Evolutionary conservation across 331 rosid species (phyloP).

Genomic region (Acacia pycnantha): DNA sequence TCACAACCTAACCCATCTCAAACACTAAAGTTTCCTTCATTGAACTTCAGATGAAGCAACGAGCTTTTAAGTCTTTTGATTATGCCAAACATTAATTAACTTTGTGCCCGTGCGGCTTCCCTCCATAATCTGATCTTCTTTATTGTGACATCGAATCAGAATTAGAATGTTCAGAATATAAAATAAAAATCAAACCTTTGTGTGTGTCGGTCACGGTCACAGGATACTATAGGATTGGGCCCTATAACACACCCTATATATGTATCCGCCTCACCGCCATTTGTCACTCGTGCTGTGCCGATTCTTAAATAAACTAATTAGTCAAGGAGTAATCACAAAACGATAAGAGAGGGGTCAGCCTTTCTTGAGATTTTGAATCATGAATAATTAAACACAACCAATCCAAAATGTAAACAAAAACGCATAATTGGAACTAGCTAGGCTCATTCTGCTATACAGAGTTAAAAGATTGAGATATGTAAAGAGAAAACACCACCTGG

Average conservation of each 20-base stretch:
- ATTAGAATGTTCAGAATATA: neutral
- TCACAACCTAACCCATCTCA: too few species aligned
- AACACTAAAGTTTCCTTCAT: too few species aligned
- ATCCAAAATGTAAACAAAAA: conserved; percentile 5
- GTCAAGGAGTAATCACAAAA: conserved; percentile 32
- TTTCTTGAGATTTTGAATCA: conserved; percentile 25
- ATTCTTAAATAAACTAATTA: neutral
- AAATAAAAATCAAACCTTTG: neutral
- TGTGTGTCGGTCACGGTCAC: neutral
- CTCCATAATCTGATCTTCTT: neutral
- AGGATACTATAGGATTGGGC: neutral
- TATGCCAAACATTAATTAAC: too few species aligned
- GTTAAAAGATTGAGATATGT: neutral
- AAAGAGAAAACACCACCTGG: neutral
- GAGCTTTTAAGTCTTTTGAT: too few species aligned
- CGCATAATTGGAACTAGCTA: neutral
- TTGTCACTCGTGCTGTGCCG: neutral
- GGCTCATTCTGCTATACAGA: neutral
- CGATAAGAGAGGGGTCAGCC: conserved; percentile 51
- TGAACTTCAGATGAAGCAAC: too few species aligned
- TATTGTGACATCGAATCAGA: neutral
- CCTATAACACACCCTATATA: neutral
- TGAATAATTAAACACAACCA: conserved; percentile 17
- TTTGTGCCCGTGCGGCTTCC: neutral
- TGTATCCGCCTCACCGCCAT: neutral